A percentile compares a stretch with the other conserved stretches of the same genome.
Conservation (phyloP, 225 moss, liverwort and hornwort species). For the Asterella californica region DNA sequence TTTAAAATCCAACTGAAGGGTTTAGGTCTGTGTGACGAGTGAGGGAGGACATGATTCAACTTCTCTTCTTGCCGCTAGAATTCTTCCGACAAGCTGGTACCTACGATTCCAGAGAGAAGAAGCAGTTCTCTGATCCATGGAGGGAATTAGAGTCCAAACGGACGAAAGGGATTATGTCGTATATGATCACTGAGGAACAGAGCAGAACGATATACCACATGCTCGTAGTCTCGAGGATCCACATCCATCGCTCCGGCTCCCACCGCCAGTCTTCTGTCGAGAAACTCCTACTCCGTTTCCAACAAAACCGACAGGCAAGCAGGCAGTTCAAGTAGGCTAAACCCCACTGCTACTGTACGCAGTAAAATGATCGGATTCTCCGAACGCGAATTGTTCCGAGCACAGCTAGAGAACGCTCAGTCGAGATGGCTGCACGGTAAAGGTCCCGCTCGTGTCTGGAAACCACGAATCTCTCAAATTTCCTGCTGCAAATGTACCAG, state of each 20-base stretch:
- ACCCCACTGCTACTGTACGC: not conserved
- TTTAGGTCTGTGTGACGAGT: not conserved
- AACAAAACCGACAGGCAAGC: not conserved
- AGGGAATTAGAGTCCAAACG: not conserved
- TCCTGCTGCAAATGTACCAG: not conserved
- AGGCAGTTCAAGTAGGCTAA: not conserved
- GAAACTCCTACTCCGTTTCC: not conserved
- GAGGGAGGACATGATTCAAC: not conserved
- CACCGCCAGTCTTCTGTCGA: not conserved
- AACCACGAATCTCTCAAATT: not conserved
- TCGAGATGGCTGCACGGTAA: not conserved
- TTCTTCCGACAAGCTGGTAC: not conserved
- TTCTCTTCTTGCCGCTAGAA: not conserved
- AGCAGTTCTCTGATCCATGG: not conserved
- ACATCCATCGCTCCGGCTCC: conserved; percentile 41
- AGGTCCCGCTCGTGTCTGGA: not conserved
- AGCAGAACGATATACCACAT: conserved; percentile 34
- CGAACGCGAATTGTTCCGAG: not conserved
- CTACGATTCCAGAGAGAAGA: not conserved
- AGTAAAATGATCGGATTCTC: not conserved
- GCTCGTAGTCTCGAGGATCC: conserved; percentile 44
- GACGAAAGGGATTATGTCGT: not conserved
- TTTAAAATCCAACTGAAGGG: not conserved
- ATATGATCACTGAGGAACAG: not conserved
- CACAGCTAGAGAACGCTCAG: not conserved